Evolutionary conservation across 2,329 filamentous ascomycete genomes (phyloP), one percentile per base, ranked within the genome.

Genomic region (Incumbomyces lentus): DNA sequence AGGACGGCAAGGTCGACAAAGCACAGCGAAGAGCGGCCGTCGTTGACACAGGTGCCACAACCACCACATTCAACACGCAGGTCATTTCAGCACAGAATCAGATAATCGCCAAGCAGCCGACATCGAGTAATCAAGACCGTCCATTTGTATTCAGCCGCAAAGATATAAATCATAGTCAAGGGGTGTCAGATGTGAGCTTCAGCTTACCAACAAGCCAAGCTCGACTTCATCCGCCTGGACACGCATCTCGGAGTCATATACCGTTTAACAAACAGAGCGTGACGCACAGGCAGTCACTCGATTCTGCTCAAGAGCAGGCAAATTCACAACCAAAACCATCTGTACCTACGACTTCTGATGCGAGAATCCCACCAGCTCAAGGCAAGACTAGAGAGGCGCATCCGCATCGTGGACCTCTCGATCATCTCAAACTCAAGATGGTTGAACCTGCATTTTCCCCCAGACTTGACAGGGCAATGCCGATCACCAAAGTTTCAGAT

Each of bases 41-140:
- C 11, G 38, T 29, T 12, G 33, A 34, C 17, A 38, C 31, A 6
- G 16, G 17, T 7, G 33, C 30, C 17, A 36, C 33, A 12, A 12
- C 36, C 17, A 22, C 16, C 18, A 30, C 38, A n/a, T 38, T 45
- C 42, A 30, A 32, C 17, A 38, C 19, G 2, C 26, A 37, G 6
- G 30, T n/a, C 34, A 18, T 45, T 16, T 12, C 38, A 6, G 2
- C 42, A 11, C 11, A 38, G 6, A 38, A 38, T 17, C 33, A 26
- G n/a, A 18, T 16, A 2, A 45, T 45, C 30, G 42, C 42, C 7
- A 45, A 36, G 19, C 42, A 45, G 19, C 42, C 42, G 5, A 30
- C 17, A 18, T 17, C 33, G 17, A 14, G 7, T 7, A 12, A 22
- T 6, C 33, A 12, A 29, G 11, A 33, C 12, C 32, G 31, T 3